Evolutionary conservation across 768 basidiomycete species (phyloP).

Genomic region (Trametes cingulata): DNA sequence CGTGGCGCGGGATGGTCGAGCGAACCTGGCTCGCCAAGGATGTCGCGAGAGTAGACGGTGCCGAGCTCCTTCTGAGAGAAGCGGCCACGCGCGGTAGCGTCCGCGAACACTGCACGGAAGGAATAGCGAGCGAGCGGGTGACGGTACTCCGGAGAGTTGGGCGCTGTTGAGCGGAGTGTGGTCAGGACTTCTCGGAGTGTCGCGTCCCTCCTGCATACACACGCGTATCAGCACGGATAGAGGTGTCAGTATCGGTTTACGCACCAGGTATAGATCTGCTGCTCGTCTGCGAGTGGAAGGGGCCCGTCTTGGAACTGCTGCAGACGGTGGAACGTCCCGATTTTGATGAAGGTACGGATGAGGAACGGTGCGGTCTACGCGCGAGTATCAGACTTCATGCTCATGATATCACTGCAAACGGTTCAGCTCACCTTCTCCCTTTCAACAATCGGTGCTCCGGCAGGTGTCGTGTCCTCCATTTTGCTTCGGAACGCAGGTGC

Average conservation of each 20-base stretch:
- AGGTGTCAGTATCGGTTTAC: conserved; percentile 11
- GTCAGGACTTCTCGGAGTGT: conserved; percentile 79
- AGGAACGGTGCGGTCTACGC: conserved; percentile 77
- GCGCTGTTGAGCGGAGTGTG: conserved; percentile 71
- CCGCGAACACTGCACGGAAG: conserved; percentile 79
- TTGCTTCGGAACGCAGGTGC: too few species aligned
- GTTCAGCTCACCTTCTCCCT: conserved; percentile 50
- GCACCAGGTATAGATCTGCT: conserved; percentile 81
- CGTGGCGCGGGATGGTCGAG: conserved; percentile 58
- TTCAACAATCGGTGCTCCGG: conserved; percentile 49
- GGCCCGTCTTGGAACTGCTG: conserved; percentile 76
- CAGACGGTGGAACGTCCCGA: conserved; percentile 74
- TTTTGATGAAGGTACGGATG: conserved; percentile 80
- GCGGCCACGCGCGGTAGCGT: conserved; percentile 67
- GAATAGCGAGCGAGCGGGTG: conserved; percentile 82
- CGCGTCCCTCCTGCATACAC: conserved; percentile 67
- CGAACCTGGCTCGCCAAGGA: conserved; percentile 76
- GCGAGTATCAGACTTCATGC: neutral
- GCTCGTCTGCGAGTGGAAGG: conserved; percentile 77
- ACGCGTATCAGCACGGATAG: neutral
- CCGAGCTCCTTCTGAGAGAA: conserved; percentile 80
- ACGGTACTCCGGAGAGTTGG: conserved; percentile 68
- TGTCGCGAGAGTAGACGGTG: conserved; percentile 80
- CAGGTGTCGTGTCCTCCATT: conserved; percentile 44
- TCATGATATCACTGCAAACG: neutral